Evolutionary conservation across 179 eudicot genomes (phyloP).

Genomic region (Kewa caespitosa): DNA sequence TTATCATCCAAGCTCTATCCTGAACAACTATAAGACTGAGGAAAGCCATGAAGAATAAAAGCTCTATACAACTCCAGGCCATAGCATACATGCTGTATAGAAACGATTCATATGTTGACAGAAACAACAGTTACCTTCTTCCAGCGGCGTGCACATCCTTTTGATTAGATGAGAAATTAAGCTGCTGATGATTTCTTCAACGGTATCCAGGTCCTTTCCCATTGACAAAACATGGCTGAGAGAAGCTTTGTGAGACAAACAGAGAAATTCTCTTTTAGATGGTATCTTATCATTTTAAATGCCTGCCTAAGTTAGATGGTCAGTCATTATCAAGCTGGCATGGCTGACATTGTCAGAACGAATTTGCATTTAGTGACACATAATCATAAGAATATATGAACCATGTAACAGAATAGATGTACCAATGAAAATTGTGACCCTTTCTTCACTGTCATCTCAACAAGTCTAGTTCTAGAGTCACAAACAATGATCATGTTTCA

Average conservation of each 20-base stretch:
- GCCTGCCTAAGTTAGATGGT: neutral
- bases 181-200: constrained; percentile 67
- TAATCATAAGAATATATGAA: neutral
- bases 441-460: no score
- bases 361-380: no score
- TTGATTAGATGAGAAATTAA: constrained; percentile 54
- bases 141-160: constrained; percentile 65
- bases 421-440: no score
- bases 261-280: constrained; percentile 9
- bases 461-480: no score
- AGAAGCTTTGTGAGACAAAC: constrained; percentile 47
- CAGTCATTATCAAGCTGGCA: neutral
- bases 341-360: neutral
- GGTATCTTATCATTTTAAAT: neutral
- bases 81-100: neutral
- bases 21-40: neutral
- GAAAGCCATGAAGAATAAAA: neutral
- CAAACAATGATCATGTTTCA: no score
- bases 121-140: constrained; percentile 50
- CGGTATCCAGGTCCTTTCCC: constrained; percentile 38
- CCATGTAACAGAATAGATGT: no score
- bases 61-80: neutral
- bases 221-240: constrained; percentile 33
- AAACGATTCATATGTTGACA: neutral
- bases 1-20: neutral